Base-by-base conservation (phyloP, 768 basidiomycete species). In the Trametes cinnabarina region DNA sequence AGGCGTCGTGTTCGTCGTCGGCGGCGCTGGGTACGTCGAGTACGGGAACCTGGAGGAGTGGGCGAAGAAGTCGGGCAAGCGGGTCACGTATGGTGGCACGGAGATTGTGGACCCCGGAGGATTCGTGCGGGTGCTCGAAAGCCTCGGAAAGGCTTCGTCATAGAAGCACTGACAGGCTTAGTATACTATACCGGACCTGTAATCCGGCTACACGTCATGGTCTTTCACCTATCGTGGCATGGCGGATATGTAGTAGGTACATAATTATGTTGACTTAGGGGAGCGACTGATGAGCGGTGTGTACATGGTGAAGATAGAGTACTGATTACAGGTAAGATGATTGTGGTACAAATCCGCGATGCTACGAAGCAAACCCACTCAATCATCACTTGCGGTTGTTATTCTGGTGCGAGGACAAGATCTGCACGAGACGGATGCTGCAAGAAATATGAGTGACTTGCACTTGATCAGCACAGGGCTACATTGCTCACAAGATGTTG, bases 41-140 rank as follows among this genome's bases (percentile, higher is more conserved):
- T 98, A 95, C 65, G 94, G 94, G 4, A 98, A 98, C 71, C 73
- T 99, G 58, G 86, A 90, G 71, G 96, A 98, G 72, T 97, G 95
- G 94, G 91, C 92, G 3, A 75, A 72, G 51, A 86, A 84, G 73
- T 84, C 85, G 5, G 92, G 91, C 14, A 92, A 93, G 73, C 79
- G 84, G 61, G 84, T 98, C 43, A 90, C 92, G 34, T 99, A 99
- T 70, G 97, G 97, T 17, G 92, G 92, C 19, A 98, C 96, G 17
- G 97, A 98, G 69, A 94, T 99, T 39, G 68, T 97, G 47, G 90
- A 93, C 65, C 97, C 97, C 5, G 85, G 82, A 68, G 85, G 86
- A 46, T 98, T 99, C 69, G 79, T 98, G 19, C 73, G 77, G 30
- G 78, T 88, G 26, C 71, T 98, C 64, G 85, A 84, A 51, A 79